phyloP scores from a whole-genome alignment of 2,329 filamentous ascomycete genomes.

The Ceratocystiopsis minuta region DNA sequence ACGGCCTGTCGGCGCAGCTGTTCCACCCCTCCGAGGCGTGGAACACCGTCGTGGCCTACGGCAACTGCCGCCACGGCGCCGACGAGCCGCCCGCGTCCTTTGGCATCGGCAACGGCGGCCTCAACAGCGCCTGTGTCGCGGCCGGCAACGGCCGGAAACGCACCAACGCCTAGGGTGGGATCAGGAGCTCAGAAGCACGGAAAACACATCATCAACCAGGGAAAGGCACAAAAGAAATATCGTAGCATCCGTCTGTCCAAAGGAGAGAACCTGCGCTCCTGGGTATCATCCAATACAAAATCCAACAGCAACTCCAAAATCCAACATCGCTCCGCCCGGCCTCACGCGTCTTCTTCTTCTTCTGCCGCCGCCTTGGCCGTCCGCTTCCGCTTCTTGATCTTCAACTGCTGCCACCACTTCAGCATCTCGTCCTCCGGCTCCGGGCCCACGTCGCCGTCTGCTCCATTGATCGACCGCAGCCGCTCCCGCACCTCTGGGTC shows the following conservation, averaged over 20 bases:
- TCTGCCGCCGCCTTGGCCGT: too few species aligned
- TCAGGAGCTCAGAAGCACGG: too few species aligned
- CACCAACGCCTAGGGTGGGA: too few species aligned
- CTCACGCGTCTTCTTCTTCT: too few species aligned
- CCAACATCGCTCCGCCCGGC: too few species aligned
- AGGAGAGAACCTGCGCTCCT: too few species aligned
- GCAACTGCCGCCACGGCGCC: slow-evolving; percentile 8
- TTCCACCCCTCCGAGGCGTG: slow-evolving; percentile 7
- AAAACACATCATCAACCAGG: too few species aligned
- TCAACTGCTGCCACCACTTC: slow-evolving; percentile 6
- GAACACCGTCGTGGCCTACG: slow-evolving; percentile 8
- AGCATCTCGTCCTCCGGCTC: slow-evolving; percentile 5
- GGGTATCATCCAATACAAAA: too few species aligned
- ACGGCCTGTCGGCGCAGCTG: slow-evolving; percentile 7
- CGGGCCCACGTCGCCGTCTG: slow-evolving; percentile 11
- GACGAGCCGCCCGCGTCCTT: slow-evolving; percentile 4
- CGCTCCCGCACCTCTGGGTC: slow-evolving; percentile 26
- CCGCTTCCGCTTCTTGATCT: background rate
- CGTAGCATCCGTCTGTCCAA: too few species aligned
- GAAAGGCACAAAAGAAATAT: too few species aligned
- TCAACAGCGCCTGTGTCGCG: slow-evolving; percentile 7
- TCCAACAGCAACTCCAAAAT: too few species aligned
- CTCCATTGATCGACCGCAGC: slow-evolving; percentile 22
- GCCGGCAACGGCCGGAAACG: background rate
- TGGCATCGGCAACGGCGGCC: slow-evolving; percentile 6